These are phyloP conservation scores for Aspergillus nanangensis DNA, from an alignment of 495 filamentous ascomycete genomes.

Conservation along the genomic window DNA sequence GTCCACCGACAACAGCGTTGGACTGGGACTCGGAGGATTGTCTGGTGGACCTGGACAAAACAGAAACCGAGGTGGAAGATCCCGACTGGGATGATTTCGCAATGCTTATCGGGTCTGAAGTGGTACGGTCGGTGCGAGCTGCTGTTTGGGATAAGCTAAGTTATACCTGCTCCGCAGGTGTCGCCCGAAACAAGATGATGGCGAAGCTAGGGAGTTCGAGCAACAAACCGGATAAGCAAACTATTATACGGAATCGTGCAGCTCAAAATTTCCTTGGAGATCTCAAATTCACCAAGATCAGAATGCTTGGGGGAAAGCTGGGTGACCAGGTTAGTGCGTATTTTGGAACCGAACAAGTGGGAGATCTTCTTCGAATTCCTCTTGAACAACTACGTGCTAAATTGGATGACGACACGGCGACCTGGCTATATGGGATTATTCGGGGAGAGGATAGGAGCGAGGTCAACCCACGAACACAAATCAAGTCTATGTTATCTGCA, in stretches of 20 bases:
- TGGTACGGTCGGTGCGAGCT: conserved; percentile 70
- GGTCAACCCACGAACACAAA: conserved; percentile 86
- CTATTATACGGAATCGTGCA: conserved; percentile 80
- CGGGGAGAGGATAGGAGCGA: conserved; percentile 83
- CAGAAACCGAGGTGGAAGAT: conserved; percentile 71
- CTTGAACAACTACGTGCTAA: conserved; percentile 75
- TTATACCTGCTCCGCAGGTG: conserved; percentile 88
- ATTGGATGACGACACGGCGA: conserved; percentile 79
- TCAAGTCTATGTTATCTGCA: conserved; percentile 97
- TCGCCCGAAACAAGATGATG: conserved; percentile 91
- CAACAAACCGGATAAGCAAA: conserved; percentile 93
- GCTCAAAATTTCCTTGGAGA: conserved; percentile 72
- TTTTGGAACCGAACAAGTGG: conserved; percentile 78
- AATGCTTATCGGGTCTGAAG: conserved; percentile 80
- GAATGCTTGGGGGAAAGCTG: conserved; percentile 93
- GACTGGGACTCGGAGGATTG: conserved; percentile 75
- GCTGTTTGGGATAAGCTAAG: conserved; percentile 62
- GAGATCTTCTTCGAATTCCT: conserved; percentile 67
- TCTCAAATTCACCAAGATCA: conserved; percentile 94
- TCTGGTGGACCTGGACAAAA: conserved; percentile 68
- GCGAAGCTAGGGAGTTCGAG: conserved; percentile 86
- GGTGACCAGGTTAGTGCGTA: conserved; percentile 74
- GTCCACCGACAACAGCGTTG: conserved; percentile 68
- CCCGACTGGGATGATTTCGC: conserved; percentile 96
- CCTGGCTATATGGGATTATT: conserved; percentile 83